Evolutionary conservation across 2,329 filamentous ascomycete species (phyloP).

Genomic region (Aspergillus jensenii): DNA sequence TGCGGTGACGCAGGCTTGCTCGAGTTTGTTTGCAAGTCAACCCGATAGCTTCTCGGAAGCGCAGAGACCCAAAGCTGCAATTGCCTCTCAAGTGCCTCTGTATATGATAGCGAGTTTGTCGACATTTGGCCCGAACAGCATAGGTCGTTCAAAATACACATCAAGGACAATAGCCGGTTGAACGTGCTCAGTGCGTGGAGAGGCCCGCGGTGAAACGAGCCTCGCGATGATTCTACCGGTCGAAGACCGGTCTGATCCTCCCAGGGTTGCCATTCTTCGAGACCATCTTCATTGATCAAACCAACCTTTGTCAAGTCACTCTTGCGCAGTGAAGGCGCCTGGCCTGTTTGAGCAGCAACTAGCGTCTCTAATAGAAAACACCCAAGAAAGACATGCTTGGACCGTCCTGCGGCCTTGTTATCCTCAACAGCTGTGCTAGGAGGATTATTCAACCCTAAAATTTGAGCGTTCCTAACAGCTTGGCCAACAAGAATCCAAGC

Average conservation of each 20-base stretch:
- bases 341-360: constrained; percentile 48
- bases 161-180: constrained; percentile 49
- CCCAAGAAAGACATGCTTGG: constrained; percentile 50
- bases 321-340: constrained; percentile 49
- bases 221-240: constrained; percentile 23
- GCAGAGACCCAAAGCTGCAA: constrained; percentile 33
- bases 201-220: constrained; percentile 37
- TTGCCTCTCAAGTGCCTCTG: constrained; percentile 32
- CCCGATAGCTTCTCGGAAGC: constrained; percentile 31
- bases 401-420: constrained; percentile 35
- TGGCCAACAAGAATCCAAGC: constrained; percentile 67
- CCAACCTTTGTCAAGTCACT: constrained; percentile 51
- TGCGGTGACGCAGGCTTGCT: constrained; percentile 29
- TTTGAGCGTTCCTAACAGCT: constrained; percentile 55
- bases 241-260: constrained; percentile 46
- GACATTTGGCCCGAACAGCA: constrained; percentile 27
- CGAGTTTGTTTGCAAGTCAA: constrained; percentile 27
- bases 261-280: constrained; percentile 77
- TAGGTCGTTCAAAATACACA: constrained; percentile 34
- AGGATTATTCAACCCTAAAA: constrained; percentile 31
- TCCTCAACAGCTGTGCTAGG: constrained; percentile 46
- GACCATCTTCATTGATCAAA: constrained; percentile 61
- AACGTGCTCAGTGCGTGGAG: constrained; percentile 54
- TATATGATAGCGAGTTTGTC: constrained; percentile 22
- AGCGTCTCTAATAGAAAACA: constrained; percentile 57